Base-by-base conservation (phyloP, 2,329 filamentous ascomycete species). In the Zasmidium angulare region DNA sequence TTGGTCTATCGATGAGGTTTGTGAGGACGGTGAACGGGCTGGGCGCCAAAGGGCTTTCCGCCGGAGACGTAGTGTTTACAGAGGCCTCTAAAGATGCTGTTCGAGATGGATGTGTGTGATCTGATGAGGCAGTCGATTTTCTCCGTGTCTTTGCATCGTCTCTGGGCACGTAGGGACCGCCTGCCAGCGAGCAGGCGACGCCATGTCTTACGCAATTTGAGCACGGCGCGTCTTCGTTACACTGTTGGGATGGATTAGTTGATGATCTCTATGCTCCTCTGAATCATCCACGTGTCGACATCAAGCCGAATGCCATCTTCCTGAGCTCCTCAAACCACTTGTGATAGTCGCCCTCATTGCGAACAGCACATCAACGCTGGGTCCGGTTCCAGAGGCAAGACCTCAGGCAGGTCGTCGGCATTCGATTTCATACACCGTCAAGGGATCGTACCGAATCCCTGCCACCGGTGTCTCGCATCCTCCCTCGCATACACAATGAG, bases 221-320 rank as follows among this genome's bases (percentile, higher is more conserved):
- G 58, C 71, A 72, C 2, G 71, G 71, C 20, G 63, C 46, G 51
- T 67, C 62, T 61, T 72, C 71, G 52, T 72, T 65, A 51, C 71
- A 72, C 68, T 71, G 55, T 51, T 17, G 31, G 23, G 10, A 6
- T 23, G 6, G 20, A 21, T 9, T 19, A 55, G 50, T 56, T 40
- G 40, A 21, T 50, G 55, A n/a, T 31, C 9, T 26, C 9, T 21
- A n/a, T 19, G 14, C 17, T n/a, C 12, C 43, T n/a, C 46, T 53
- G 1, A 1, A 14, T n/a, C 9, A 46, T 43, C 22, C 3, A 10
- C 3, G 36, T 17, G 36, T 43, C 7, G 36, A 43, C 6, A 11
- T 11, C 4, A 29, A 11, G 26, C 4, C 26, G 11, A 29, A 11
- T 4, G 11, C 4, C 4, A 11, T 29, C 26, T 29, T 29, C 6